Evolutionary conservation across 2,329 filamentous ascomycete species (phyloP).

Genomic region (Aureobasidium melanogenum): DNA sequence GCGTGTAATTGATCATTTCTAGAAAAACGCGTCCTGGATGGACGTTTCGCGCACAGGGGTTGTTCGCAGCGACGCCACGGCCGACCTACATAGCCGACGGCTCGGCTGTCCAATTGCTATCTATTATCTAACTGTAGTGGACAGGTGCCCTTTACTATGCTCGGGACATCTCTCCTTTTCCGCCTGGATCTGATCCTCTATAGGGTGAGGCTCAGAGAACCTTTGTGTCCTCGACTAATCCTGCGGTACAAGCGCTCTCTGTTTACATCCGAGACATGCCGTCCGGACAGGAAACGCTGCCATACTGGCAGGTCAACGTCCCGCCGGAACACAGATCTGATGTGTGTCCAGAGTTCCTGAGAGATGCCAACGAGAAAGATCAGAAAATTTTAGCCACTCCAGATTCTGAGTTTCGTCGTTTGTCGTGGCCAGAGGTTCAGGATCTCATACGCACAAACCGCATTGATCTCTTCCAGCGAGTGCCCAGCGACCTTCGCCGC

Average conservation of each 20-base stretch:
- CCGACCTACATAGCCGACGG: constrained; percentile 8
- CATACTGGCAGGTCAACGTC: constrained; percentile 81
- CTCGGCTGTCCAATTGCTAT: constrained; percentile 1
- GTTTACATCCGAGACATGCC: background rate
- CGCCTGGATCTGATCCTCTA: background rate
- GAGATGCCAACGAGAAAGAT: constrained; percentile 58
- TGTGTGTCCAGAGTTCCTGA: constrained; percentile 65
- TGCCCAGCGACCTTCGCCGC: constrained; percentile 66
- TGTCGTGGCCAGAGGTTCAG: constrained; percentile 63
- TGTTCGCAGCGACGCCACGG: background rate
- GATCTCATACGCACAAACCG: constrained; percentile 56
- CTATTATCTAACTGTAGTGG: background rate
- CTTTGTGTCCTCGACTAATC: background rate
- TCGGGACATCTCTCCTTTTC: background rate
- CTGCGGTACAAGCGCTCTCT: background rate
- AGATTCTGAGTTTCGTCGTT: constrained; percentile 54
- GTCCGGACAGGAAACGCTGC: constrained; percentile 25
- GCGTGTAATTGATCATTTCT: background rate
- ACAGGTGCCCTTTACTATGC: background rate
- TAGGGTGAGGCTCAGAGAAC: background rate
- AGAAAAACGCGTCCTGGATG: background rate
- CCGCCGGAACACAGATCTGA: constrained; percentile 51
- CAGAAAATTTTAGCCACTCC: constrained; percentile 58
- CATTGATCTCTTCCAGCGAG: constrained; percentile 67
- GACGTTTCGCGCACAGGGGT: background rate